Percentiles rank a stretch among this genome's conserved stretches.
These are phyloP conservation scores for Macrolepiota albuminosa DNA, from an alignment of 768 basidiomycete species.

Conservation along the genomic window DNA sequence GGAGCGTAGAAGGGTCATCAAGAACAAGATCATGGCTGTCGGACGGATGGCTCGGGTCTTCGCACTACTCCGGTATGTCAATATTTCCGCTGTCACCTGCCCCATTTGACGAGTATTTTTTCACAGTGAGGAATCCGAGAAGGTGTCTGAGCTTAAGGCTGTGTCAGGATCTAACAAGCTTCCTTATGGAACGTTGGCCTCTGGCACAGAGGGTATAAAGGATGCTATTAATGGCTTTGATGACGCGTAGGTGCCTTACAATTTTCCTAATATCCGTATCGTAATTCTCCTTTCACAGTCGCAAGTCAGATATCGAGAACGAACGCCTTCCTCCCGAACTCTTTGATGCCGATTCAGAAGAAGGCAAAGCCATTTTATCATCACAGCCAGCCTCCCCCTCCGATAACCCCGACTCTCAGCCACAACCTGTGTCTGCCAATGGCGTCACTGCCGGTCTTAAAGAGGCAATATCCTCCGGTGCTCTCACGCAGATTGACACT, in stretches of 20 bases:
- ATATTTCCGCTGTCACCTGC: not conserved
- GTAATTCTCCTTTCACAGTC: conserved; percentile 38
- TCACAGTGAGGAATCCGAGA: conserved; percentile 92
- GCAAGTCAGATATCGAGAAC: conserved; percentile 98
- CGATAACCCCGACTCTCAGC: conserved; percentile 35
- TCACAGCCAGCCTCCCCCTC: conserved; percentile 52
- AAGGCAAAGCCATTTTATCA: conserved; percentile 59
- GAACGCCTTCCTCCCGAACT: conserved; percentile 96
- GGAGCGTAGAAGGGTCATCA: conserved; percentile 88
- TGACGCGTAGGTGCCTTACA: conserved; percentile 75
- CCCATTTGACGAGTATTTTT: not conserved
- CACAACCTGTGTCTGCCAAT: conserved; percentile 41
- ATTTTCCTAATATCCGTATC: not conserved
- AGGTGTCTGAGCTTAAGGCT: conserved; percentile 93
- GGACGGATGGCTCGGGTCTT: conserved; percentile 96
- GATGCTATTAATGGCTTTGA: conserved; percentile 92
- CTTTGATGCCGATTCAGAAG: conserved; percentile 73
- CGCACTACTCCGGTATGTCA: conserved; percentile 81
- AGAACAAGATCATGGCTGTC: conserved; percentile 97
- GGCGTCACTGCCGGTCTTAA: conserved; percentile 43
- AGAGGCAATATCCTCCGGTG: conserved; percentile 28
- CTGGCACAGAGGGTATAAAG: conserved; percentile 91
- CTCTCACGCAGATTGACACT: conserved; percentile 28
- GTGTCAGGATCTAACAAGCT: conserved; percentile 73
- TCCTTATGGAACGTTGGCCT: conserved; percentile 79